Conservation (phyloP, 345 rosid species). For the Nasturtium officinale region DNA sequence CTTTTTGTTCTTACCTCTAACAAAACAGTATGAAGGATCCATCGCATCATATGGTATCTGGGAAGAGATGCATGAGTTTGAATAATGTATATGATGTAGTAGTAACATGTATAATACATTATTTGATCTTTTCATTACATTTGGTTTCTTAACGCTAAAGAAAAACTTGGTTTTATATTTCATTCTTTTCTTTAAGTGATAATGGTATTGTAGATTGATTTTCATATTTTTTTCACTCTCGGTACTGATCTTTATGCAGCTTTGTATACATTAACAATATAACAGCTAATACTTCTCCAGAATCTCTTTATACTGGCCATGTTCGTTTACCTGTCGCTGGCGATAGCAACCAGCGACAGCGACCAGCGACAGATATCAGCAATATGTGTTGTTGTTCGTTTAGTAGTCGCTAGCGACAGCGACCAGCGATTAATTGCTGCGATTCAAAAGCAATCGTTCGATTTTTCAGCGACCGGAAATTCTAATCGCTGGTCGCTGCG, state of each 20-base stretch:
- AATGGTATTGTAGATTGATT: slow-evolving; percentile 51
- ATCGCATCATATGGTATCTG: slow-evolving; percentile 47
- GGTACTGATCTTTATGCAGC: slow-evolving; percentile 31
- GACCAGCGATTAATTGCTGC: too few species aligned
- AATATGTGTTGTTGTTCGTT: too few species aligned
- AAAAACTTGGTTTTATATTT: neutral
- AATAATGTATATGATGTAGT: slow-evolving; percentile 51
- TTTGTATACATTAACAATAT: slow-evolving; percentile 48
- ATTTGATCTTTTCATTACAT: slow-evolving; percentile 8
- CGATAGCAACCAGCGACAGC: too few species aligned
- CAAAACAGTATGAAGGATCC: slow-evolving; percentile 44
- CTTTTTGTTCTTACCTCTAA: neutral
- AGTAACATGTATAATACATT: slow-evolving; percentile 46
- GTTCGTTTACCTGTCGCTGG: too few species aligned
- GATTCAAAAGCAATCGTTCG: too few species aligned
- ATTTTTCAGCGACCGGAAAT: too few species aligned
- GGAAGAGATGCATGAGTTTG: slow-evolving; percentile 52
- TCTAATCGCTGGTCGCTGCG: too few species aligned
- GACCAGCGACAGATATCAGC: too few species aligned
- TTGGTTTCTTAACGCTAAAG: neutral
- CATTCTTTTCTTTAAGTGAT: slow-evolving; percentile 46
- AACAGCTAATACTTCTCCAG: slow-evolving; percentile 47
- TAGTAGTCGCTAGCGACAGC: too few species aligned
- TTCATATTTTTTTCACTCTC: neutral
- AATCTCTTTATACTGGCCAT: slow-evolving; percentile 58